These are phyloP conservation scores for Psilocybe tampanensis DNA, from an alignment of 768 basidiomycete genomes.

Conservation along the genomic window DNA sequence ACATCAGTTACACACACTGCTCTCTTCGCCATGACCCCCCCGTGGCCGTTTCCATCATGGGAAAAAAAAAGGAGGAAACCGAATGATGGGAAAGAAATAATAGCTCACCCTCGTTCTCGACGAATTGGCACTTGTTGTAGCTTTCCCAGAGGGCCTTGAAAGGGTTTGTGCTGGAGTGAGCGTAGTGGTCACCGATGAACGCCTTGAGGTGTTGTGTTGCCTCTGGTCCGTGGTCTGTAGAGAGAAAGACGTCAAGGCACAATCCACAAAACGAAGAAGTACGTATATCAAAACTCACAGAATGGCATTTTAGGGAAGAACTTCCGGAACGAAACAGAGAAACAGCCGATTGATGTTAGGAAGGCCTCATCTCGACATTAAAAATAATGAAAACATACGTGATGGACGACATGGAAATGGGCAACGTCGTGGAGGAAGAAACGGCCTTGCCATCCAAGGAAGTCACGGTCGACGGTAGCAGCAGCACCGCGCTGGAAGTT, in stretches of 20 bases:
- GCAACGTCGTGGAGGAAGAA: conserved; percentile 72
- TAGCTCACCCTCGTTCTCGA: conserved; percentile 52
- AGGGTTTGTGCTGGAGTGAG: conserved; percentile 37
- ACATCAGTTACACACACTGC: background rate
- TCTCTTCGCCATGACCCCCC: too few species aligned
- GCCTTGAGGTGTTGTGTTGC: conserved; percentile 51
- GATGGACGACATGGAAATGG: conserved; percentile 66
- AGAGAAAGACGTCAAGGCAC: background rate
- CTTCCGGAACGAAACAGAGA: conserved; percentile 29
- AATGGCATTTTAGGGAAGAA: conserved; percentile 67
- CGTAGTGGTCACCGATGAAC: conserved; percentile 55
- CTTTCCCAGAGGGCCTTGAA: conserved; percentile 54
- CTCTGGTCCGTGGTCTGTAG: conserved; percentile 50
- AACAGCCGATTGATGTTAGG: background rate
- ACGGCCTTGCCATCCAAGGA: conserved; percentile 65
- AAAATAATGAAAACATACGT: conserved; percentile 35
- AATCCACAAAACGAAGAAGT: background rate
- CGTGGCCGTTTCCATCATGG: too few species aligned
- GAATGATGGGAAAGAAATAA: background rate
- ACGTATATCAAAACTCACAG: conserved; percentile 35
- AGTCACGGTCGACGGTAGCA: conserved; percentile 57
- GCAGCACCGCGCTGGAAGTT: conserved; percentile 65
- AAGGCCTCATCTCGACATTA: background rate
- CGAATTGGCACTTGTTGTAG: conserved; percentile 60
- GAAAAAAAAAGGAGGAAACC: background rate